Evolutionary conservation across 2,329 filamentous ascomycete species (phyloP).

Genomic region (Cordyceps javanica): DNA sequence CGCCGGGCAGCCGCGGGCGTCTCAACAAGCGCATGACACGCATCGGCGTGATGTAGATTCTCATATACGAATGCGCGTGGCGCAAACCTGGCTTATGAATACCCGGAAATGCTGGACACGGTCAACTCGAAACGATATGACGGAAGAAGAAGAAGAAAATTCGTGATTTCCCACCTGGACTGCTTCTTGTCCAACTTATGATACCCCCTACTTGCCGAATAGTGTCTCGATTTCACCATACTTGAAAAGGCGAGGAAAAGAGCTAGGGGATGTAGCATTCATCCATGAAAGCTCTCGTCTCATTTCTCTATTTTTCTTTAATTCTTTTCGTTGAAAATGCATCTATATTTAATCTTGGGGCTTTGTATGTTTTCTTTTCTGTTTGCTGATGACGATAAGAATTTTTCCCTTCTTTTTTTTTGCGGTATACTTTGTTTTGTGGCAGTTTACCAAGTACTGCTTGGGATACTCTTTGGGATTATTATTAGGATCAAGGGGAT

Average conservation of each 20-base stretch:
- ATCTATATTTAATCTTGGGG: not conserved
- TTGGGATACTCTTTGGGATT: too few species aligned
- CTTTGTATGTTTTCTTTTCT: not conserved
- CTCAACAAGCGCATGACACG: slow-evolving; percentile 55
- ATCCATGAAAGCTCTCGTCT: not conserved
- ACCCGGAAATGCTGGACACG: not conserved
- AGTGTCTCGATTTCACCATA: not conserved
- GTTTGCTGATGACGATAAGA: not conserved
- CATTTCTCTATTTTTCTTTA: not conserved
- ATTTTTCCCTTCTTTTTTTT: not conserved
- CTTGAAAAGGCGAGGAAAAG: not conserved
- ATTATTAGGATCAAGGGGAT: too few species aligned
- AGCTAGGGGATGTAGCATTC: not conserved
- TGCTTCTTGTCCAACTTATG: not conserved
- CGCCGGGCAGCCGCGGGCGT: slow-evolving; percentile 32
- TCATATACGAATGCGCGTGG: not conserved
- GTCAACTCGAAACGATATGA: not conserved
- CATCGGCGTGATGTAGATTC: slow-evolving; percentile 47
- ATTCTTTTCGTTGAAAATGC: not conserved
- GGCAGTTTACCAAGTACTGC: too few species aligned
- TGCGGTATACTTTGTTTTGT: not conserved
- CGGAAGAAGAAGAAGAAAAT: too few species aligned
- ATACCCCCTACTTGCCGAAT: not conserved
- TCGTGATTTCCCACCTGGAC: too few species aligned
- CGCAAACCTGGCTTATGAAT: not conserved